A percentile compares a stretch with the other conserved stretches of the same genome.
Evolutionary conservation across 2,329 filamentous ascomycete genomes (phyloP).

Genomic region (Ambrosiella xylebori): DNA sequence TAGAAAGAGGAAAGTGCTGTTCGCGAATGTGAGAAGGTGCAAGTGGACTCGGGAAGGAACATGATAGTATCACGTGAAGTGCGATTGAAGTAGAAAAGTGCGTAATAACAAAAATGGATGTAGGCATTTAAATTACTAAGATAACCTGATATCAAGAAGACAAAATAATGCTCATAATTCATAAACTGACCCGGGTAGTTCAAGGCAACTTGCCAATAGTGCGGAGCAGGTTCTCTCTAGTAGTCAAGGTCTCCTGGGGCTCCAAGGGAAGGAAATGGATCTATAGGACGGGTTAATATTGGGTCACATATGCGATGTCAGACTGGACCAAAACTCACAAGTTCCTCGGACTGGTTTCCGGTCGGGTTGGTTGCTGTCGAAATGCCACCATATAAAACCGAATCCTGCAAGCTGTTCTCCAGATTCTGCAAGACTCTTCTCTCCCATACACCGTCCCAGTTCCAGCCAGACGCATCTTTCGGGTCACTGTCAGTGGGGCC

Average conservation of each 20-base stretch:
- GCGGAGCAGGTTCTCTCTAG: slow-evolving; percentile 41
- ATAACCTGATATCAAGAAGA: background rate
- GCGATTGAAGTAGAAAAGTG: no score
- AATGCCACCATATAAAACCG: slow-evolving; percentile 54
- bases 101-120: background rate
- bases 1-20: background rate
- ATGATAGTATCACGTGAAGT: background rate
- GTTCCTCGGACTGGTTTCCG: slow-evolving; percentile 38
- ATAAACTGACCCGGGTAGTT: background rate
- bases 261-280: slow-evolving; percentile 52
- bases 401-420: slow-evolving; percentile 58
- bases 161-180: slow-evolving; percentile 6
- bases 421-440: slow-evolving; percentile 69
- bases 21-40: background rate
- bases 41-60: background rate
- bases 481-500: slow-evolving; percentile 10
- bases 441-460: slow-evolving; percentile 96
- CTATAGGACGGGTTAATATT: slow-evolving; percentile 21
- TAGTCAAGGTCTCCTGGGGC: slow-evolving; percentile 36
- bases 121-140: slow-evolving; percentile 5
- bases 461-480: slow-evolving; percentile 68
- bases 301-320: slow-evolving; percentile 12
- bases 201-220: slow-evolving; percentile 25
- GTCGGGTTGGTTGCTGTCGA: slow-evolving; percentile 23
- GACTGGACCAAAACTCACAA: slow-evolving; percentile 35